phyloP scores from a whole-genome alignment of 352 stramenopile species.

The Globisporangium camurandrum region DNA sequence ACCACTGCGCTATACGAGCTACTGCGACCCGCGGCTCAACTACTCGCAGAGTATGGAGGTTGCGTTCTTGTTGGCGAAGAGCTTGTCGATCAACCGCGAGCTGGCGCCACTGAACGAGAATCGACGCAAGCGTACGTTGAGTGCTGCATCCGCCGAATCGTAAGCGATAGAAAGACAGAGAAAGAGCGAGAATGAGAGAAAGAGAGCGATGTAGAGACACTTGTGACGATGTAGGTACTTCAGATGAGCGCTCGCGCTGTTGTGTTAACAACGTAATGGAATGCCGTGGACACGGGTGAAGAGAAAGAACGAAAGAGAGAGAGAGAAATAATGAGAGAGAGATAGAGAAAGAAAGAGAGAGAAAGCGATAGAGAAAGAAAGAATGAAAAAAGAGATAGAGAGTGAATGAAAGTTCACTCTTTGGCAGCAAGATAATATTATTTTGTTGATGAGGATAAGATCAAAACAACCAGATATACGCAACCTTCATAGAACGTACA shows the following conservation, averaged over 20 bases:
- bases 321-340: too few relatives aligned
- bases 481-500: too few relatives aligned
- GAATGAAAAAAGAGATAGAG: too few relatives aligned
- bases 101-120: slow-evolving; percentile 59
- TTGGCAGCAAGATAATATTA: too few relatives aligned
- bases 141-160: neutral
- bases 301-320: too few relatives aligned
- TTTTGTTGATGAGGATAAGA: too few relatives aligned
- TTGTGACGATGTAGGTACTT: neutral
- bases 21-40: slow-evolving; percentile 97
- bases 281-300: too few relatives aligned
- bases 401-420: too few relatives aligned
- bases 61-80: slow-evolving; percentile 95
- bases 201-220: neutral
- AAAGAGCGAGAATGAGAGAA: neutral
- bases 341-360: too few relatives aligned
- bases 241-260: neutral
- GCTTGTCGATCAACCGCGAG: slow-evolving; percentile 60
- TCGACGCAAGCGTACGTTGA: slow-evolving; percentile 49
- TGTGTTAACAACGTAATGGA: neutral
- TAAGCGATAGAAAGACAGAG: neutral
- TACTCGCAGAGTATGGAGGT: slow-evolving; percentile 97
- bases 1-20: slow-evolving; percentile 92
- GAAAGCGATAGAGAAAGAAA: too few relatives aligned
- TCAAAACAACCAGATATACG: too few relatives aligned